Evolutionary conservation across 441 rosid genomes (phyloP).

Genomic region (Dalechampia spathulata): DNA sequence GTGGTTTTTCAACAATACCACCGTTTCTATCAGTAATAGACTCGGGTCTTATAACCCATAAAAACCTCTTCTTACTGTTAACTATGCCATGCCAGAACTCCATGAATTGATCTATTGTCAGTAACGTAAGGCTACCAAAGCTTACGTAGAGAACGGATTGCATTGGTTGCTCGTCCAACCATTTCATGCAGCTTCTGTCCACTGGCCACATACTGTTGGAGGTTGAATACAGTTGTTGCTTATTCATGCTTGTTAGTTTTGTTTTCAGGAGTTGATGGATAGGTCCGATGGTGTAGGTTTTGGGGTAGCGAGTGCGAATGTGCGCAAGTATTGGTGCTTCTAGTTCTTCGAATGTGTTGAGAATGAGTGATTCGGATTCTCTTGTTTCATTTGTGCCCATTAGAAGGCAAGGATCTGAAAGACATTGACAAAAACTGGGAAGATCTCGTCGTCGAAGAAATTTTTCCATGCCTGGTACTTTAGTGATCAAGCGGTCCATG

Average conservation of each 20-base stretch:
- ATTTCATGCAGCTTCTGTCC: constrained; percentile 35
- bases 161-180: constrained; percentile 42
- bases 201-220: constrained; percentile 20
- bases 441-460: constrained; percentile 33
- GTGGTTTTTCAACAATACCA: constrained; percentile 20
- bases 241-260: neutral
- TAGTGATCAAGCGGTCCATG: constrained; percentile 34
- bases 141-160: constrained; percentile 43
- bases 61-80: constrained; percentile 36
- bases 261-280: neutral
- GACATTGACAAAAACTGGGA: neutral
- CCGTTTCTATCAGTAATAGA: constrained; percentile 11
- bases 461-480: constrained; percentile 36
- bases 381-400: neutral
- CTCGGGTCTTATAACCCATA: constrained; percentile 50
- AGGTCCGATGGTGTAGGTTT: constrained; percentile 7
- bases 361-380: neutral
- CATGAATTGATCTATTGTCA: constrained; percentile 26
- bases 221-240: neutral
- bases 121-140: constrained; percentile 41
- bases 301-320: constrained; percentile 7
- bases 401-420: neutral
- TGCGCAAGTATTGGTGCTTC: neutral
- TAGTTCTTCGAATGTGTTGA: constrained; percentile 5
- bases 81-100: constrained; percentile 53